These are phyloP conservation scores for Solanum chiquidenum DNA, from an alignment of 257 asterid species.

Conservation along the genomic window DNA sequence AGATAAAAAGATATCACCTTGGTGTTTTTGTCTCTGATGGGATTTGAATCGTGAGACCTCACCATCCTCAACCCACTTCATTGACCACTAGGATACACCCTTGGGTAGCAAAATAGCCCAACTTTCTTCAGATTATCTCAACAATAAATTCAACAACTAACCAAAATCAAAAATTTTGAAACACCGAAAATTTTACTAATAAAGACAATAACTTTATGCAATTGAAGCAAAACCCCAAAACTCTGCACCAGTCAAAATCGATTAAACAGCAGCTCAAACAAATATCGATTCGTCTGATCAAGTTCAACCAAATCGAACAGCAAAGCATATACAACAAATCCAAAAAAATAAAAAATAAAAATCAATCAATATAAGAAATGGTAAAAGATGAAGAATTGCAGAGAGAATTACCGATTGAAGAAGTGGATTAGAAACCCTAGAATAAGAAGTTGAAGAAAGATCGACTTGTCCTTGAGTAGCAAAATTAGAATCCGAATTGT, in stretches of 20 bases:
- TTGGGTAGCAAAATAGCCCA: neutral
- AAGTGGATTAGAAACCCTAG: neutral
- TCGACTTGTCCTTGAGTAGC: neutral
- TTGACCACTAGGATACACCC: neutral
- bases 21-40: neutral
- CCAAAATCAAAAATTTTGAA: neutral
- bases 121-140: neutral
- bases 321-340: neutral
- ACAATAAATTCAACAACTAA: neutral
- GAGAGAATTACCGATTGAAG: constrained; percentile 5
- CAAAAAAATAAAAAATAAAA: neutral
- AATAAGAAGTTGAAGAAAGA: neutral
- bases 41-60: neutral
- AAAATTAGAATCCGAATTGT: neutral
- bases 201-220: neutral
- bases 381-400: neutral
- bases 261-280: neutral
- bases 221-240: neutral
- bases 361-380: neutral
- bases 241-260: neutral
- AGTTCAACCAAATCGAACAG: neutral
- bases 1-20: neutral
- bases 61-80: neutral
- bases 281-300: neutral
- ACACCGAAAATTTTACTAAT: neutral